Conservation (phyloP, 2,329 filamentous ascomycete genomes). For the Botrytis hyacinthi region DNA sequence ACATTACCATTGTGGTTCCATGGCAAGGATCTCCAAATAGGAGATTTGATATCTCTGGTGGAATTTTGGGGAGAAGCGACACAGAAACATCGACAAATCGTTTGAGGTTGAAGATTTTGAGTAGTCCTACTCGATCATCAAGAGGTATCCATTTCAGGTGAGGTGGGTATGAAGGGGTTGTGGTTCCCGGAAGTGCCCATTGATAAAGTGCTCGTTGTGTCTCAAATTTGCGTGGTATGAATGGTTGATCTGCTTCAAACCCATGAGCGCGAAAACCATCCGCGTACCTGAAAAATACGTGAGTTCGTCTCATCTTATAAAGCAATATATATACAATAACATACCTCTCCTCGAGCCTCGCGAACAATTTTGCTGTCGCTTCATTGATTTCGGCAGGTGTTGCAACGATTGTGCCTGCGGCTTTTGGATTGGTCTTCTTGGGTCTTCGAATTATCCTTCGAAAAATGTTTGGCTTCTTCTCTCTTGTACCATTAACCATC, state of each 20-base stretch:
- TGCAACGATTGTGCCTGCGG: not conserved
- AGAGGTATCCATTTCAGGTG: constrained; percentile 34
- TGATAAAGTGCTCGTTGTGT: constrained; percentile 19
- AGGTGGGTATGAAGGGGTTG: constrained; percentile 32
- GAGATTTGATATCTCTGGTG: constrained; percentile 21
- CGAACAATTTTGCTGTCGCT: constrained; percentile 10
- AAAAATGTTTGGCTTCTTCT: constrained; percentile 15
- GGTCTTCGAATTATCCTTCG: constrained; percentile 10
- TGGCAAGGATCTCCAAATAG: constrained; percentile 21
- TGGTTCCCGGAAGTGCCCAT: constrained; percentile 17
- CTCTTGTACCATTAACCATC: not conserved
- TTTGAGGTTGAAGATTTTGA: constrained; percentile 35
- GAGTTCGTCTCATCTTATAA: not conserved
- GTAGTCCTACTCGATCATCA: constrained; percentile 28
- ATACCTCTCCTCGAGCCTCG: constrained; percentile 9
- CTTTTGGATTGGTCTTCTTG: not conserved
- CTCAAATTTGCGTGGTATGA: constrained; percentile 15
- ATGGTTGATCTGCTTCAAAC: constrained; percentile 7
- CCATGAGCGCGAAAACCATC: constrained; percentile 5
- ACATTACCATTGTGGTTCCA: constrained; percentile 18
- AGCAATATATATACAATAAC: not conserved
- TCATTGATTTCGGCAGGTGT: constrained; percentile 13
- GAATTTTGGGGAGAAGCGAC: constrained; percentile 32
- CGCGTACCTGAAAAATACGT: not conserved
- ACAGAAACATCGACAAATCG: constrained; percentile 29